Conservation (phyloP, 2,329 filamentous ascomycete species). For the Hortaea werneckii region DNA sequence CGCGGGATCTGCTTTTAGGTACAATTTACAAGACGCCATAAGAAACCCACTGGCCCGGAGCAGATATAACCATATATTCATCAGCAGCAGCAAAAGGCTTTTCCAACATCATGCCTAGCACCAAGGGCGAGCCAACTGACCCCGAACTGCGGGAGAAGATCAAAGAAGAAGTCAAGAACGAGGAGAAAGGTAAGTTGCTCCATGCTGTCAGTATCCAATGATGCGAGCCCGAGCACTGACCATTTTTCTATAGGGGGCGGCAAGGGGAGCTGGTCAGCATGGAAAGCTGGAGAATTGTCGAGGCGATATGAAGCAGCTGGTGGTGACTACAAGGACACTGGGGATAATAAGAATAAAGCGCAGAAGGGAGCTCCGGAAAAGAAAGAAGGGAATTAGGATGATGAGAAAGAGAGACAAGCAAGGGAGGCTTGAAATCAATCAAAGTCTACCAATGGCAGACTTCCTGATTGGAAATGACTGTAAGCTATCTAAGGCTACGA, state of each 20-base stretch:
- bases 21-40: too few relatives aligned
- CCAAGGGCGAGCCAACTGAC: slow-evolving; percentile 24
- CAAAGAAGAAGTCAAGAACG: slow-evolving; percentile 25
- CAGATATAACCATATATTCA: neutral
- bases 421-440: too few relatives aligned
- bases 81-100: neutral
- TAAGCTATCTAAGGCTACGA: too few relatives aligned
- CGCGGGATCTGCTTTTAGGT: too few relatives aligned
- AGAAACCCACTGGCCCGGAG: too few relatives aligned
- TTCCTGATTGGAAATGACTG: too few relatives aligned
- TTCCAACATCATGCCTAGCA: slow-evolving; percentile 18
- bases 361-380: slow-evolving; percentile 24
- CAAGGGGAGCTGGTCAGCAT: slow-evolving; percentile 20
- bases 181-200: slow-evolving; percentile 20
- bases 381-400: slow-evolving; percentile 11
- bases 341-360: slow-evolving; percentile 20
- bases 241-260: slow-evolving; percentile 16
- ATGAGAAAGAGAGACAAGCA: too few relatives aligned
- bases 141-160: slow-evolving; percentile 23
- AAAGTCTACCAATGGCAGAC: too few relatives aligned
- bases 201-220: neutral
- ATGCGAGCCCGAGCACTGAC: neutral
- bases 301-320: slow-evolving; percentile 22
- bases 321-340: slow-evolving; percentile 23
- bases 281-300: slow-evolving; percentile 24